Base-by-base conservation (phyloP, 306 rosid species). In the Malus fusca region DNA sequence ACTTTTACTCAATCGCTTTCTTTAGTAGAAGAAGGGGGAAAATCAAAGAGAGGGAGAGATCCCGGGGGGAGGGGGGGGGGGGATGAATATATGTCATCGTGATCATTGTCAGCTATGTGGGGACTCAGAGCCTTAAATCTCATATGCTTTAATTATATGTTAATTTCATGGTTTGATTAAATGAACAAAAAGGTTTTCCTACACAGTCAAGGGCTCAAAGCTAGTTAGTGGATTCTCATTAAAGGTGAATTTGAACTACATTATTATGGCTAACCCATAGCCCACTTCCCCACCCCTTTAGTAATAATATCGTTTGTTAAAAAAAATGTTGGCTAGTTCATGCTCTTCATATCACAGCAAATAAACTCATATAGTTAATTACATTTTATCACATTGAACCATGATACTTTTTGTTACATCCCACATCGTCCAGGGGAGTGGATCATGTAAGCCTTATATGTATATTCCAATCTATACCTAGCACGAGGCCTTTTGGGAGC, bases 11-110 rank as follows among this genome's bases (percentile, higher is more conserved):
- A 71, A 52, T 81, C 87, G 87, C 82, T 91, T 81, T 87, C 78
- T 82, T 48, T 77, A 73, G 77, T 78, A 65, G 56, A 52, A 23
- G 42, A 58, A 37, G 51, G 44, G 51, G 33, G 11, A 42, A 74
- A 79, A 71, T 80, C 73, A 75, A 79, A 69, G 64, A 66, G 81
- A 62, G 81, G 33, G 65, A 73, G 21, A 28, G 40, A 62, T 14
- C n/a, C 77, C 75, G 87, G 84, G 85, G 80, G 87, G 84, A 85
- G 80, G 87, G 84, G 86, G 80, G 87, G 84, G 86, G 87, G 84
- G 86, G 80, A 76, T 89, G 80, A 79, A 83, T 82, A 76, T 79
- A 83, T 82, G 72, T 81, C 81, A 85, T 75, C 81, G 78, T 43
- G 69, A 44, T 87, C 87, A 70, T 73, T 86, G 82, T 79, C 90